A percentile compares a stretch with the other conserved stretches of the same genome.
These are phyloP conservation scores for Plasmodium vivax DNA, from an alignment of 169 alveolate genomes.

Conservation along the genomic window DNA sequence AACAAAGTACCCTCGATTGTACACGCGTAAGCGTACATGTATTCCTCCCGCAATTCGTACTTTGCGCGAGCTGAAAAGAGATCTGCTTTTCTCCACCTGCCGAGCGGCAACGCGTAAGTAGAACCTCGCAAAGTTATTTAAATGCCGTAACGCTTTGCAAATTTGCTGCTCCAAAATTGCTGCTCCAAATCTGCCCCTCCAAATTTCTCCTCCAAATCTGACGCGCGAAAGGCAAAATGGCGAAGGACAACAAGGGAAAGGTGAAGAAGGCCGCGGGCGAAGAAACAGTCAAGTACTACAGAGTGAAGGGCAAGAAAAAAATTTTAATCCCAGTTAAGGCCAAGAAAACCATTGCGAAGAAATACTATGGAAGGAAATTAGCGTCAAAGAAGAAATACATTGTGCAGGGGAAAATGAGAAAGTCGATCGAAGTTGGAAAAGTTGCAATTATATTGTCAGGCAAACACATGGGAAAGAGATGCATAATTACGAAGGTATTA, in stretches of 20 bases:
- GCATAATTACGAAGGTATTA: slow-evolving; percentile 95
- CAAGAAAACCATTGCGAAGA: slow-evolving; percentile 47
- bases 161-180: background rate
- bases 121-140: background rate
- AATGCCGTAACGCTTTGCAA: background rate
- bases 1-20: background rate
- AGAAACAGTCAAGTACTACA: slow-evolving; percentile 17
- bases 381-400: slow-evolving; percentile 80
- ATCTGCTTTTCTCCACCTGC: background rate
- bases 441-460: slow-evolving; percentile 96
- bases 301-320: slow-evolving; percentile 36
- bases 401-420: slow-evolving; percentile 83
- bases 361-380: slow-evolving; percentile 70
- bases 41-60: background rate
- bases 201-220: background rate
- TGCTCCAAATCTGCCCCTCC: background rate
- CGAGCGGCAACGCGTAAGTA: background rate
- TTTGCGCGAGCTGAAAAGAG: background rate
- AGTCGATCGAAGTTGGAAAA: slow-evolving; percentile 92
- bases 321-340: slow-evolving; percentile 38
- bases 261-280: background rate
- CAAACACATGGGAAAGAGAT: slow-evolving; percentile 97
- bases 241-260: background rate
- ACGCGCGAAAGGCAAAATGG: slow-evolving; percentile 11
- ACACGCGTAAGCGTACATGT: background rate